Evolutionary conservation across 2,329 filamentous ascomycete species (phyloP), one percentile per base, ranked within the genome.

Genomic region (Ophiostoma angusticollis): DNA sequence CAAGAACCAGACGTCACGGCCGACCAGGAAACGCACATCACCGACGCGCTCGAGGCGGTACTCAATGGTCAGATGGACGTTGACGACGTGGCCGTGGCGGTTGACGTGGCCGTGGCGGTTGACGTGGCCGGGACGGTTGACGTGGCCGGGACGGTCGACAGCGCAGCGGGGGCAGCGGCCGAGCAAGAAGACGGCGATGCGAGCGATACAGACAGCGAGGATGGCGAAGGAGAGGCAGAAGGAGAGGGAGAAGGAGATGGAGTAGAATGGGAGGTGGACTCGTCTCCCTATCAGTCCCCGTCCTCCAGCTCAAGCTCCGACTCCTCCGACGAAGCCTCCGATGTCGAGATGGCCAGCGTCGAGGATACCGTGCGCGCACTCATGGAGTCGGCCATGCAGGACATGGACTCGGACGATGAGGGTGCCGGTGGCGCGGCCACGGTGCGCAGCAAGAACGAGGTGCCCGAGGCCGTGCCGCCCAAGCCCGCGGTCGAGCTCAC

Each of bases 311-410:
- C 68, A 0, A 67, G 74, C 12, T 73, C 70, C 12, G 68, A 63
- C 52, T 77, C 74, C 3, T 73, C 78, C 45, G 71, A 70, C 28
- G 73, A 70, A 40, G 71, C 72, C 43, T 72, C 70, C 38, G 77
- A 76, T 43, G 73, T 72, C 22, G 73, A 82, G 38, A 68, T 87
- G 30, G 65, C 95, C 1, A 79, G 79, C 39, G 74, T 86, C 2
- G 84, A 87, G 51, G 86, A 93, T 55, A 80, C 84, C 41, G 85
- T 84, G 1, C 78, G 80, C 24, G 76, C 93, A 35, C 65, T 96
- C 17, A 93, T 96, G 84, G 72, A 80, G 45, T 81, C 74, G 31
- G 86, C 89, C 47, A 78, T 70, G 23, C 83, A 77, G 2, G 86
- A 60, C 11, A 63, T 61, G 40, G 63, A 60, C 11, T 63, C 61